Base-by-base conservation (phyloP, 768 basidiomycete species). In the Mycena galopus region DNA sequence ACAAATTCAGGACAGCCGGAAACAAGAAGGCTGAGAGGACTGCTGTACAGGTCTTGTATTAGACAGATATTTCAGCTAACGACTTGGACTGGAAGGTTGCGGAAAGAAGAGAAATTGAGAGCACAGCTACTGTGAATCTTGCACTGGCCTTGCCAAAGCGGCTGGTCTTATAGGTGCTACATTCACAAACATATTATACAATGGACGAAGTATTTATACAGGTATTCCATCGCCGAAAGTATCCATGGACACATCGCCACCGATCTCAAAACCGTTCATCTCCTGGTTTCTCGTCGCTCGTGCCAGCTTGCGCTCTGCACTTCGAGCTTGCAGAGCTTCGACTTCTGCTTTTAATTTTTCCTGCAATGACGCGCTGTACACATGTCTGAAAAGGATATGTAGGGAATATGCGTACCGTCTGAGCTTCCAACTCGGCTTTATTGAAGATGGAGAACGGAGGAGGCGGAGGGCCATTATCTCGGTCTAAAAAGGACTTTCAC, bases 391-490 rank as follows among this genome's bases (percentile, higher is more conserved):
- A 30, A 44, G 27, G 30, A 8, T 23, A 27, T 29, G 30, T 8
- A 32, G 27, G 14, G 17, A 30, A 63, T 21, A 33, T 21, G 84
- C 89, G 42, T 69, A 90, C 93, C 66, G 85, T 80, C 79, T 91
- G 90, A 37, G 82, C 82, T 63, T 91, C 89, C 6, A 94, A 76
- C 6, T 92, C 90, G 11, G 82, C 69, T 73, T 87, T 84, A 76
- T 90, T 82, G 78, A 93, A 93, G 62, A 90, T 87, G 7, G 90
- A 89, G 75, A 88, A 93, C 7, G 92, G 86, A 1, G 84, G 81
- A 12, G 79, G 82, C 0, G 83, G 78, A 2, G 83, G 79, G 21
- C 81, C 73, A 77, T 86, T 87, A 71, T 88, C 84, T 27, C 86
- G 90, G 89, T 57, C 62, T 67, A 50, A 23, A 42, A 25, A 25